phyloP scores from a whole-genome alignment of 129 eudicot genomes.

The Artemisia argyi region DNA sequence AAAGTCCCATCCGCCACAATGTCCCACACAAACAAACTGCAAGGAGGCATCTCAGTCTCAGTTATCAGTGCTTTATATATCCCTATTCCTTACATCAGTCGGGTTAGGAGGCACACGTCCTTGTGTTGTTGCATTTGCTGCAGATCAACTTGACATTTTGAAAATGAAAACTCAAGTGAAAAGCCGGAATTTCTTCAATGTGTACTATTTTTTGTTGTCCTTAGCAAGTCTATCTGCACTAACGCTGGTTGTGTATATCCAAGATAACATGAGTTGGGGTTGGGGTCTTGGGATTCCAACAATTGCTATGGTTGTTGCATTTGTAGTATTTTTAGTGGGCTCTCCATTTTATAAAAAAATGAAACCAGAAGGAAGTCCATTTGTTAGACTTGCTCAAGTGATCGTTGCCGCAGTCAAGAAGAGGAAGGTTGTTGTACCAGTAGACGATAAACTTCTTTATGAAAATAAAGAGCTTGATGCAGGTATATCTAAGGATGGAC shows the following conservation, averaged over 20 bases:
- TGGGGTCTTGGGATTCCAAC: slow-evolving; percentile 4
- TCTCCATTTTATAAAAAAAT: not conserved
- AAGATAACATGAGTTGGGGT: not conserved
- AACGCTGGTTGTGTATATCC: not conserved
- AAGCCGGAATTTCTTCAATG: not conserved
- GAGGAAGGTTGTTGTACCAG: not conserved
- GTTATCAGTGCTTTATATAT: slow-evolving; percentile 33
- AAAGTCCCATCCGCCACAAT: slow-evolving; percentile 49
- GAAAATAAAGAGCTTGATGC: not conserved
- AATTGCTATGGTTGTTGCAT: not conserved
- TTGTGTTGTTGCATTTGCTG: slow-evolving; percentile 47
- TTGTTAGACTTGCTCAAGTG: not conserved
- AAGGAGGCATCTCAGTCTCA: slow-evolving; percentile 41
- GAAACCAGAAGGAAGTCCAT: not conserved
- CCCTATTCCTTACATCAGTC: slow-evolving; percentile 38
- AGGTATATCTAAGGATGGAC: not conserved
- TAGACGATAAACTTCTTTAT: not conserved
- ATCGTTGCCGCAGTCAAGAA: not conserved
- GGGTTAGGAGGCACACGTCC: slow-evolving; percentile 49
- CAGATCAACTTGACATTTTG: slow-evolving; percentile 37
- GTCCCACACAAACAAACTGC: slow-evolving; percentile 38
- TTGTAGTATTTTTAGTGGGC: not conserved
- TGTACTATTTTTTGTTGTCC: not conserved
- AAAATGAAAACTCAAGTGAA: slow-evolving; percentile 23
- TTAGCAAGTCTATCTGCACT: not conserved